phyloP scores from a whole-genome alignment of 805 yeast species.

The Phaffomyces antillensis region DNA sequence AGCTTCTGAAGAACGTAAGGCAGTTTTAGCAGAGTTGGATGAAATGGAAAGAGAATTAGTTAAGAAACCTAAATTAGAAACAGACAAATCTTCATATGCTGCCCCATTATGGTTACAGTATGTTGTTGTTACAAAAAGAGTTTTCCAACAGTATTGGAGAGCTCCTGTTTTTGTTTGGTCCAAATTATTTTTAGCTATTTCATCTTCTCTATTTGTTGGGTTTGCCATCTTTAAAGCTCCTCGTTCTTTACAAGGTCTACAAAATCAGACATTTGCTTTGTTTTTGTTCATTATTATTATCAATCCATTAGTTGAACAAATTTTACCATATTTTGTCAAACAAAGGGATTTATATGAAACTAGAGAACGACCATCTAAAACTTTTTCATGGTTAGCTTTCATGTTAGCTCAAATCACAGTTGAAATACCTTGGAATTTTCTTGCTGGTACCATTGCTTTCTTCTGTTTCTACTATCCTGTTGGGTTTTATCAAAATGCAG shows the following conservation, averaged over 20 bases:
- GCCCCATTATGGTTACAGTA: constrained; percentile 36
- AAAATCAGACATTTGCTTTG: constrained; percentile 73
- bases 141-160: constrained; percentile 62
- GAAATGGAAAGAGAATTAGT: constrained; percentile 55
- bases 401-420: constrained; percentile 53
- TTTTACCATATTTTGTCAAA: constrained; percentile 50
- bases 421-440: constrained; percentile 59
- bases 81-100: constrained; percentile 37
- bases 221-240: constrained; percentile 68
- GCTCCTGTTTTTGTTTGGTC: constrained; percentile 57
- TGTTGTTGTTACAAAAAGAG: constrained; percentile 42
- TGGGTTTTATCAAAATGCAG: constrained; percentile 58
- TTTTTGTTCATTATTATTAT: constrained; percentile 60
- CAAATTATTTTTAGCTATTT: constrained; percentile 45
- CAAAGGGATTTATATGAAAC: constrained; percentile 67
- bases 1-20: constrained; percentile 53
- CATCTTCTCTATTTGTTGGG: constrained; percentile 61
- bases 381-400: constrained; percentile 61
- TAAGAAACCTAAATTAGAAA: constrained; percentile 26
- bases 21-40: constrained; percentile 52
- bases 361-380: constrained; percentile 67
- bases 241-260: constrained; percentile 59
- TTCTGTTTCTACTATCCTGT: constrained; percentile 68
- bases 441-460: constrained; percentile 56
- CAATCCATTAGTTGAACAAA: constrained; percentile 53